phyloP scores from a whole-genome alignment of 352 stramenopile genomes.

The Pelagophyceae sp. region DNA sequence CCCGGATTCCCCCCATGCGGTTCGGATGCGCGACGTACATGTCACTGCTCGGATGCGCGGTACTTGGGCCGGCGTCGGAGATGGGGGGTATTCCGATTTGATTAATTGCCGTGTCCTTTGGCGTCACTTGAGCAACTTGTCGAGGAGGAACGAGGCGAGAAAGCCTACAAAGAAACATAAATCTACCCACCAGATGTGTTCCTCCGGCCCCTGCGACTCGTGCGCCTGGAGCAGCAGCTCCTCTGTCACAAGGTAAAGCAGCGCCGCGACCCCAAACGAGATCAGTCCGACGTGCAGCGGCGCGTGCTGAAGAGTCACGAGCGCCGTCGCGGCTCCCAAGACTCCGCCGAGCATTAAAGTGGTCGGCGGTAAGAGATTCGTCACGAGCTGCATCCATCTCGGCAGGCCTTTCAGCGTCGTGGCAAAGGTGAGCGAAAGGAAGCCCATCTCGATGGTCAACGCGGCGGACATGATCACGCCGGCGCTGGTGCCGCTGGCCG shows the following conservation, averaged over 20 bases:
- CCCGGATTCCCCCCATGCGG: too few species aligned
- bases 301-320: not conserved
- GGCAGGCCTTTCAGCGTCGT: not conserved
- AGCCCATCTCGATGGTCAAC: conserved; percentile 2
- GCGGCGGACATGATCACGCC: not conserved
- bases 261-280: conserved; percentile 21
- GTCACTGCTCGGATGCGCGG: too few species aligned
- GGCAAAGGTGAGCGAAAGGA: not conserved
- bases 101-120: too few species aligned
- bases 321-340: not conserved
- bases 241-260: conserved; percentile 25
- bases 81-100: too few species aligned
- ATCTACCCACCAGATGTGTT: conserved; percentile 18
- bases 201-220: not conserved
- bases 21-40: too few species aligned
- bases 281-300: conserved; percentile 7
- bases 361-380: not conserved
- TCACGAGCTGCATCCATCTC: not conserved
- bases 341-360: not conserved
- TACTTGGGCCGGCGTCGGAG: too few species aligned
- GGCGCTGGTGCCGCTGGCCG: not conserved
- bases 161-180: conserved; percentile 22
- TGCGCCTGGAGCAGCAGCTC: conserved; percentile 25
- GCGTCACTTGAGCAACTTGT: too few species aligned
- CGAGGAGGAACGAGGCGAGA: conserved; percentile 12